Evolutionary conservation across 371 early-diverging fungal species (phyloP).

Genomic region (Zopfochytrium polystomum): DNA sequence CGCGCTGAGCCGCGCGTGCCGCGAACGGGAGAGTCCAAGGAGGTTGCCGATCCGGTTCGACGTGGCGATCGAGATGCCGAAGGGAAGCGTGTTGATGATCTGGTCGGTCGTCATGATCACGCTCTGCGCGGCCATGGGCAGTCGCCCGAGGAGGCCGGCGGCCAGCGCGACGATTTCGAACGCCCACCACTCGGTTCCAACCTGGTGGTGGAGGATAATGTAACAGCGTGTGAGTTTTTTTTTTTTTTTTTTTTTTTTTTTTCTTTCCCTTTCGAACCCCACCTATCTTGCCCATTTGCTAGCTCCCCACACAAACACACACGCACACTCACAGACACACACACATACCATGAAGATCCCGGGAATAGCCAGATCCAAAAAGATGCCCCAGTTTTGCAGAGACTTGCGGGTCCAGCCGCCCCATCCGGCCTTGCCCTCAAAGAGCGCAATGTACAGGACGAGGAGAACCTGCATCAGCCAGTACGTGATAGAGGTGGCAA

Average conservation of each 20-base stretch:
- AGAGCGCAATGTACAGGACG: constrained; percentile 60
- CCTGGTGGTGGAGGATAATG: not conserved
- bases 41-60: constrained; percentile 73
- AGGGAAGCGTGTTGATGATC: constrained; percentile 61
- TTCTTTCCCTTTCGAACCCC: no score
- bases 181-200: constrained; percentile 41
- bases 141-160: constrained; percentile 67
- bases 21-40: no score
- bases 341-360: constrained; percentile 70
- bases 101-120: constrained; percentile 70
- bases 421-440: constrained; percentile 72
- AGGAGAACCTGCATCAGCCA: constrained; percentile 63
- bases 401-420: constrained; percentile 76
- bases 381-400: constrained; percentile 61
- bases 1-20: no score
- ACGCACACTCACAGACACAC: no score
- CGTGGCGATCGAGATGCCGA: constrained; percentile 63
- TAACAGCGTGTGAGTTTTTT: no score
- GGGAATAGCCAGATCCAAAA: constrained; percentile 68
- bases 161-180: constrained; percentile 75
- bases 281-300: no score
- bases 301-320: no score
- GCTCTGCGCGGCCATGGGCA: constrained; percentile 80
- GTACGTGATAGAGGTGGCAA: constrained; percentile 73
- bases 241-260: no score